Percentiles rank a stretch among this genome's conserved stretches.
These are phyloP conservation scores for Cryphonectria radicalis DNA, from an alignment of 2,329 filamentous ascomycete genomes.

Conservation along the genomic window DNA sequence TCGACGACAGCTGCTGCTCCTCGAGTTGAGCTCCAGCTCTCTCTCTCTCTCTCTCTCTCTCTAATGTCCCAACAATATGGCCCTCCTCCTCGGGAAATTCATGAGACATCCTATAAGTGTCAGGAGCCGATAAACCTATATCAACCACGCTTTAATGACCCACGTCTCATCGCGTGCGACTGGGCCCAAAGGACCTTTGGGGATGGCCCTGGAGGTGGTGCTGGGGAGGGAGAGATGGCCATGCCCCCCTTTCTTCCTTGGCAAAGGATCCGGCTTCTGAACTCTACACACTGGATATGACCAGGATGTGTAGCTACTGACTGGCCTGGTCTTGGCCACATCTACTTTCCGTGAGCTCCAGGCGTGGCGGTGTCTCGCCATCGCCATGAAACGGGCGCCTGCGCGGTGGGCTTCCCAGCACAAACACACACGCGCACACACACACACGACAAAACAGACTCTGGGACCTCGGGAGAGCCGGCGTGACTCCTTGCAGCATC, in stretches of 20 bases:
- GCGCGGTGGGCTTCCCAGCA: background rate
- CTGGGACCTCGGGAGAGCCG: background rate
- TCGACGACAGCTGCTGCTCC: background rate
- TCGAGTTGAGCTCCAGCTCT: background rate
- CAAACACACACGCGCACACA: no score
- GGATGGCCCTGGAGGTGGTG: background rate
- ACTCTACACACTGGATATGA: background rate
- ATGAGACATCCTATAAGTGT: background rate
- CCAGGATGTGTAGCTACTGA: background rate
- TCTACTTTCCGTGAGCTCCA: background rate
- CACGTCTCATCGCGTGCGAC: background rate
- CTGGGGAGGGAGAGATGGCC: background rate
- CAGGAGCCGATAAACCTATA: background rate
- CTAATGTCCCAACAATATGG: background rate
- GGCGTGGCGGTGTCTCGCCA: background rate
- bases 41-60: background rate
- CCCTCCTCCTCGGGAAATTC: background rate
- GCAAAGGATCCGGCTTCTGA: background rate
- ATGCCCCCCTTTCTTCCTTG: constrained; percentile 12
- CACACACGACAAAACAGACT: background rate
- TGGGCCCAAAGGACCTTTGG: background rate
- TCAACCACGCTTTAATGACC: background rate
- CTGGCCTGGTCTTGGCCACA: background rate
- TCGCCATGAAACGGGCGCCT: background rate
- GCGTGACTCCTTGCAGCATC: background rate